Evolutionary conservation across 2,329 filamentous ascomycete genomes (phyloP).

Genomic region (Coniochaeta sp.): DNA sequence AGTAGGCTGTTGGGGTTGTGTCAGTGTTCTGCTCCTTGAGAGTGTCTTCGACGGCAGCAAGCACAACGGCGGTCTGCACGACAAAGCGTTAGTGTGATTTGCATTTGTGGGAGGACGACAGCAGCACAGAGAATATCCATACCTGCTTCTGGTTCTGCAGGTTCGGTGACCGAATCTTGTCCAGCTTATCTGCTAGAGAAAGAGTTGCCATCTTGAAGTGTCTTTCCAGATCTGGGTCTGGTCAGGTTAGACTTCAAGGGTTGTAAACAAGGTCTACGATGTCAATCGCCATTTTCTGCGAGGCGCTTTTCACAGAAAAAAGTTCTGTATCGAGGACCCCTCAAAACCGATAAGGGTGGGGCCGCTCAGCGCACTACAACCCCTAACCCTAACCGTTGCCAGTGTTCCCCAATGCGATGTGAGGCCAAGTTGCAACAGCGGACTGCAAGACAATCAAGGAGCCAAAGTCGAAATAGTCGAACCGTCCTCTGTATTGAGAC

Average conservation of each 20-base stretch:
- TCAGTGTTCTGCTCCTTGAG: conserved; percentile 81
- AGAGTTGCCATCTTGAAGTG: conserved; percentile 35
- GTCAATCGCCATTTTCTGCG: not conserved
- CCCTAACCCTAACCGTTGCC: not conserved
- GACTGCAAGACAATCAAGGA: too few relatives aligned
- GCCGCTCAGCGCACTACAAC: not conserved
- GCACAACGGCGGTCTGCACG: conserved; percentile 69
- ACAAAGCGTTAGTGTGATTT: conserved; percentile 7
- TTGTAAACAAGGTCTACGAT: not conserved
- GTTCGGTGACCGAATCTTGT: conserved; percentile 95
- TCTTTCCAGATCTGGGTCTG: not conserved
- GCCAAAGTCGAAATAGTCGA: not conserved
- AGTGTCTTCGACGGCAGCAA: conserved; percentile 88
- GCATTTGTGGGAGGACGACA: not conserved
- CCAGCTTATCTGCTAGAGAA: conserved; percentile 77
- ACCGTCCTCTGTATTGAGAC: not conserved
- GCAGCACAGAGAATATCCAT: conserved; percentile 8
- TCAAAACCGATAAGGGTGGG: not conserved
- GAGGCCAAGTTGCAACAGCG: too few relatives aligned
- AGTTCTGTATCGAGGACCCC: not conserved
- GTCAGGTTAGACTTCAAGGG: not conserved
- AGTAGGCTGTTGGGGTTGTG: conserved; percentile 83
- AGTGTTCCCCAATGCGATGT: not conserved
- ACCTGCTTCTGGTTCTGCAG: conserved; percentile 93
- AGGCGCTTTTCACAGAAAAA: not conserved